Conservation (phyloP, 208 protist genomes). For the Trypanosoma melophagium region DNA sequence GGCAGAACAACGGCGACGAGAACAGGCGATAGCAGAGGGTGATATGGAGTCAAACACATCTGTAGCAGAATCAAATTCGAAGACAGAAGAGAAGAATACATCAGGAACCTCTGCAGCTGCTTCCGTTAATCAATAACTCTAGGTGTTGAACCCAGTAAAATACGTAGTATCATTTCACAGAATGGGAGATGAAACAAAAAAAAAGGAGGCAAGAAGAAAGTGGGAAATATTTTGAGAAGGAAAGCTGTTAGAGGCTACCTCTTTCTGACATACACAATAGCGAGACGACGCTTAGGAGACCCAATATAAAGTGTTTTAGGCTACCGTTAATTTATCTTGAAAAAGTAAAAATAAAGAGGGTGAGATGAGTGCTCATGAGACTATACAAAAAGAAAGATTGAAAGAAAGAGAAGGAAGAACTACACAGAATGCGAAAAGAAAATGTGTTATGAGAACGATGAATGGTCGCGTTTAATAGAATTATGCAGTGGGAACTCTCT, state of each 20-base stretch:
- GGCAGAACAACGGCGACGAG: conserved; percentile 47
- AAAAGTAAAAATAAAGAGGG: not conserved
- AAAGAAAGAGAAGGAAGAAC: not conserved
- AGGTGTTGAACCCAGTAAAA: conserved; percentile 1
- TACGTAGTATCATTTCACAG: conserved; percentile 4
- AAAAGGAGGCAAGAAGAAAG: not conserved
- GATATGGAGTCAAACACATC: conserved; percentile 27
- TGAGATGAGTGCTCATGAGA: not conserved
- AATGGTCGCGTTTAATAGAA: not conserved
- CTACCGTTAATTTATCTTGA: conserved; percentile 13
- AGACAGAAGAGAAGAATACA: not conserved
- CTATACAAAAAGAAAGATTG: not conserved
- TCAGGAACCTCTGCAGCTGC: not conserved
- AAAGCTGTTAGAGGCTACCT: not conserved
- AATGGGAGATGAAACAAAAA: not conserved
- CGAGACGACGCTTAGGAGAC: not conserved
- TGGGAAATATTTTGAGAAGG: not conserved
- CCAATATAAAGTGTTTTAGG: conserved; percentile 3
- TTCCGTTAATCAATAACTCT: not conserved
- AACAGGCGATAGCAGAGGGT: conserved; percentile 53
- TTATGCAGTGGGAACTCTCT: not conserved
- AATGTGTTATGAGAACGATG: not conserved
- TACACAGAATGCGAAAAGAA: not conserved
- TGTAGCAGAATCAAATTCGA: not conserved
- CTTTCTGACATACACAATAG: not conserved